phyloP scores from a whole-genome alignment of 140 eudicot genomes.

The Ambrosia hybrid region DNA sequence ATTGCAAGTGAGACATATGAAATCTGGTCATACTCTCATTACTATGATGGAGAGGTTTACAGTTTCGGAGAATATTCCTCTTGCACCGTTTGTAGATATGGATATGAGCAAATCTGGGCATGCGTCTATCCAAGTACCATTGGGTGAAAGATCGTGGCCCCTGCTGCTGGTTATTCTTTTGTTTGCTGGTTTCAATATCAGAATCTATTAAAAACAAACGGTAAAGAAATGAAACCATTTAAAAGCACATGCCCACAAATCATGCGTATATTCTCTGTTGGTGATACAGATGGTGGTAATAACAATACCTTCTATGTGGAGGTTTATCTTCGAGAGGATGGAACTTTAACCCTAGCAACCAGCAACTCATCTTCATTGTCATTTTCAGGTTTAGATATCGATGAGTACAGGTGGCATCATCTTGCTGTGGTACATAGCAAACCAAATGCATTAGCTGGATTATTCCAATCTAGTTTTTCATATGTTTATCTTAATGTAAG shows the following conservation, averaged over 20 bases:
- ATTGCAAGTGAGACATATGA: conserved; percentile 65
- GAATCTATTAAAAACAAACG: conserved; percentile 56
- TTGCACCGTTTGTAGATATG: conserved; percentile 91
- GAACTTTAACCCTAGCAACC: conserved; percentile 81
- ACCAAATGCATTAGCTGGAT: conserved; percentile 97
- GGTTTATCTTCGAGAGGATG: conserved; percentile 86
- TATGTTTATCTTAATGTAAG: conserved; percentile 81
- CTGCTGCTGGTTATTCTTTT: conserved; percentile 98
- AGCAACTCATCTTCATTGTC: conserved; percentile 84
- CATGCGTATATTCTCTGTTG: conserved; percentile 87
- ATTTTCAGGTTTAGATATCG: conserved; percentile 80
- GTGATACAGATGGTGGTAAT: conserved; percentile 56
- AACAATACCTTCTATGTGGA: conserved; percentile 65
- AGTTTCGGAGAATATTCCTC: conserved; percentile 66
- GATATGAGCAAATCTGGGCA: conserved; percentile 92
- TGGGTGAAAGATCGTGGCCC: conserved; percentile 99
- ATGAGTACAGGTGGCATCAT: conserved; percentile 95
- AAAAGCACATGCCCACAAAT: conserved; percentile 39
- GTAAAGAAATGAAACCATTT: conserved; percentile 47
- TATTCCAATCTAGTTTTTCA: conserved; percentile 97
- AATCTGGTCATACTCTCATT: conserved; percentile 67
- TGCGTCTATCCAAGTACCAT: conserved; percentile 86
- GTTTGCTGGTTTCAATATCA: conserved; percentile 95
- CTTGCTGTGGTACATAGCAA: conserved; percentile 95
- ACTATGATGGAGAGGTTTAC: conserved; percentile 84